These are phyloP conservation scores for Pyrus betulifolia DNA, from an alignment of 306 rosid genomes.

Conservation along the genomic window DNA sequence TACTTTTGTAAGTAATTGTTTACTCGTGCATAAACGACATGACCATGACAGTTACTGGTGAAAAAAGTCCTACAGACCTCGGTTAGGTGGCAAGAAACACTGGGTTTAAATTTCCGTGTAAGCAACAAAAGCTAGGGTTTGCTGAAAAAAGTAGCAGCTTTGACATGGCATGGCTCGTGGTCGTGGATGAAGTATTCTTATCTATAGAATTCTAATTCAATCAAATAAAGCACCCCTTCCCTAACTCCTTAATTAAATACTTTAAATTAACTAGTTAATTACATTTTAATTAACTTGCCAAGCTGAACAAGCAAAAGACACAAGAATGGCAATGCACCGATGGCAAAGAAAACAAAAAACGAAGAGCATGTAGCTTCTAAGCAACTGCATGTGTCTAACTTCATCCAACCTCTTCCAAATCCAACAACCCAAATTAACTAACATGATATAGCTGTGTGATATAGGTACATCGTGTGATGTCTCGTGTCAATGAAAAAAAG, in stretches of 20 bases:
- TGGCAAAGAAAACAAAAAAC: neutral
- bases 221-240: neutral
- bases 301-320: neutral
- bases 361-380: neutral
- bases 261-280: neutral
- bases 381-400: neutral
- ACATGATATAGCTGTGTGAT: too few species aligned
- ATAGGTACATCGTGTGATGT: rapidly evolving
- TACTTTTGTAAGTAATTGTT: neutral
- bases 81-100: neutral
- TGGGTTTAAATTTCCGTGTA: neutral
- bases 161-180: neutral
- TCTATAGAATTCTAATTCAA: neutral
- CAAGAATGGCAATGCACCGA: neutral
- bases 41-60: neutral
- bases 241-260: neutral
- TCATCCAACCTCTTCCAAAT: neutral
- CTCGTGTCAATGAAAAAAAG: too few species aligned
- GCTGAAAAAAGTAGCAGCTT: neutral
- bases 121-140: neutral
- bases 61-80: too few species aligned
- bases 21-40: neutral
- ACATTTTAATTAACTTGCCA: neutral
- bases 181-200: neutral
- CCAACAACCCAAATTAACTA: neutral